Conservation (phyloP, 805 yeast genomes). For the Helenozyma rhizophorensis region DNA sequence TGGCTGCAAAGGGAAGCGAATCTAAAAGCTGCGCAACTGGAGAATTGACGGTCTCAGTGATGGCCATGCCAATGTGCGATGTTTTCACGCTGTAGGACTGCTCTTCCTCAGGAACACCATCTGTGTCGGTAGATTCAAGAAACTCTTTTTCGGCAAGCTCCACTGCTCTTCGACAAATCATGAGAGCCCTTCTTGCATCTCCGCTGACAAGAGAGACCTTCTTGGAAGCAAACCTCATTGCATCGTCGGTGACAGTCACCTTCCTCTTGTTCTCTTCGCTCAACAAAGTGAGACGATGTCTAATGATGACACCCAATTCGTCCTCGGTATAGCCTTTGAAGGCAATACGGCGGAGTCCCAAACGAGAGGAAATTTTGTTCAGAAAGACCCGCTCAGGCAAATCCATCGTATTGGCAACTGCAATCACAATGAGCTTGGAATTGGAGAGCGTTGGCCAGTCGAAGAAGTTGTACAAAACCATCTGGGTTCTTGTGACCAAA, state of each 20-base stretch:
- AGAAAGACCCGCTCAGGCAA: conserved; percentile 84
- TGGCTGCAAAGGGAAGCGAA: conserved; percentile 62
- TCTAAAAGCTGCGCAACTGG: conserved; percentile 60
- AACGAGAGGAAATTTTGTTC: conserved; percentile 84
- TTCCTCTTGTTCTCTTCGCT: conserved; percentile 35
- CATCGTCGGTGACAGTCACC: conserved; percentile 56
- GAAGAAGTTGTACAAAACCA: conserved; percentile 90
- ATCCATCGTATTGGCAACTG: conserved; percentile 97
- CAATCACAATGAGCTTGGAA: conserved; percentile 81
- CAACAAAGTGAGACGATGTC: conserved; percentile 55
- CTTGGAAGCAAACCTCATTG: conserved; percentile 87
- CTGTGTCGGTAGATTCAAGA: conserved; percentile 22
- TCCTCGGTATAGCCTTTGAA: conserved; percentile 84
- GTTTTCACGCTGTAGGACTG: conserved; percentile 58
- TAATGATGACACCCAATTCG: conserved; percentile 72
- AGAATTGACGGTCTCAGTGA: conserved; percentile 71
- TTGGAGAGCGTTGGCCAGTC: conserved; percentile 90
- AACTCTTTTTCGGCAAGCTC: conserved; percentile 76
- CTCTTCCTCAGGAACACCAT: conserved; percentile 21
- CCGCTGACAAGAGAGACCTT: conserved; percentile 96
- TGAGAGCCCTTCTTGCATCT: conserved; percentile 90
- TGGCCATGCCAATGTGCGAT: conserved; percentile 72
- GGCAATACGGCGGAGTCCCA: conserved; percentile 82
- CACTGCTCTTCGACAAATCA: conserved; percentile 83
- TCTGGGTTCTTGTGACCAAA: conserved; percentile 74